These are phyloP conservation scores for Tetratostichococcus sp. DNA, from an alignment of 139 green algal genomes.

Conservation along the genomic window DNA sequence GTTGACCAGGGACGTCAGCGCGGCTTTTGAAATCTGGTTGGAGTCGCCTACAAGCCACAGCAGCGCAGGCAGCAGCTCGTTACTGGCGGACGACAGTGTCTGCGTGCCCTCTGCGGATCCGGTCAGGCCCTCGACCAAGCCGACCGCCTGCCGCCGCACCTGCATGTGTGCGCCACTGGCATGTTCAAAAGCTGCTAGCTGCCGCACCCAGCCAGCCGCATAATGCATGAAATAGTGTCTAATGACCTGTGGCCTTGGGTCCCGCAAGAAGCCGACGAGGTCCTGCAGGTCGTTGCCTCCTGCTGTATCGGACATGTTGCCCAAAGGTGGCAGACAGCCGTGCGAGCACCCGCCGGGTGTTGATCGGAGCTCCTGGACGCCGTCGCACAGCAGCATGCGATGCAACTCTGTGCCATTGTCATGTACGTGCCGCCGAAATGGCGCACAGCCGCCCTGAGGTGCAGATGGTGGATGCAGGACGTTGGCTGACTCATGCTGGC, in stretches of 20 bases:
- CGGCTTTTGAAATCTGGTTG: conserved; percentile 24
- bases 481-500: too few relatives aligned
- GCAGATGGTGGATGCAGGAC: too few relatives aligned
- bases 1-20: conserved; percentile 65
- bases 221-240: neutral
- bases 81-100: conserved; percentile 22
- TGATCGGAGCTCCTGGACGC: too few relatives aligned
- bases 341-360: too few relatives aligned
- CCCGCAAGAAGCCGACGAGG: conserved; percentile 4
- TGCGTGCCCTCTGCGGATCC: conserved; percentile 53
- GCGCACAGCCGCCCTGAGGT: too few relatives aligned
- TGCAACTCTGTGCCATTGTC: too few relatives aligned
- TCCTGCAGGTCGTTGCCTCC: conserved; percentile 3
- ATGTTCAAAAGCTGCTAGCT: too few relatives aligned
- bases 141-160: conserved; percentile 44
- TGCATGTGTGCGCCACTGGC: neutral
- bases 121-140: conserved; percentile 62
- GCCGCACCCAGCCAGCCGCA: too few relatives aligned
- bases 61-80: conserved; percentile 46
- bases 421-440: too few relatives aligned
- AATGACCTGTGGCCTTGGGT: neutral
- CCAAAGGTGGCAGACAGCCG: too few relatives aligned
- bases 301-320: neutral
- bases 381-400: too few relatives aligned
- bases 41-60: conserved; percentile 37